Conservation (phyloP, 352 stramenopile genomes). For the Phytophthora capsici region DNA sequence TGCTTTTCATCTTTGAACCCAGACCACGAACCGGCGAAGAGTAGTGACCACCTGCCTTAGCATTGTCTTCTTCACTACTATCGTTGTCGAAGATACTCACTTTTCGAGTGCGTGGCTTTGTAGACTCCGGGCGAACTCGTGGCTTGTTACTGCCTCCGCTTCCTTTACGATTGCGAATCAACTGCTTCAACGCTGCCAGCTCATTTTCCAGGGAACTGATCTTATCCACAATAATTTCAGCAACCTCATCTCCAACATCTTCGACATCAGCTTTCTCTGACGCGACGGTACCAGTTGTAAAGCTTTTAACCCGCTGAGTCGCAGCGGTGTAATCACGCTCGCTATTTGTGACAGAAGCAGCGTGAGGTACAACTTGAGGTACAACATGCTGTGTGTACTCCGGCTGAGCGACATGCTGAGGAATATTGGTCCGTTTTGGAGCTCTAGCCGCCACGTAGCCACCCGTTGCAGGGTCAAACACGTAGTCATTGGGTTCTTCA, state of each 20-base stretch:
- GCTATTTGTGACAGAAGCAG: not conserved
- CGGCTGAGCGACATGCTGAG: slow-evolving; percentile 8
- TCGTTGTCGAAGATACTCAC: slow-evolving; percentile 78
- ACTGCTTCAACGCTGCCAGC: slow-evolving; percentile 66
- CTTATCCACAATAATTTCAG: slow-evolving; percentile 82
- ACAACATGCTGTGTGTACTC: slow-evolving; percentile 10
- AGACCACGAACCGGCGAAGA: slow-evolving; percentile 5
- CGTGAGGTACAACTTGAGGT: not conserved
- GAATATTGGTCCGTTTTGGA: slow-evolving; percentile 5
- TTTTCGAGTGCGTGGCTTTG: slow-evolving; percentile 44
- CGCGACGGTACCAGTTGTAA: not conserved
- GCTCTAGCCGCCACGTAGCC: slow-evolving; percentile 55
- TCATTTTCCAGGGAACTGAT: slow-evolving; percentile 78
- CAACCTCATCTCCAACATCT: slow-evolving; percentile 49
- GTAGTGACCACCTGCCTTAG: slow-evolving; percentile 23
- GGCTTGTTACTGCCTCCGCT: slow-evolving; percentile 8
- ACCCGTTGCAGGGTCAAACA: slow-evolving; percentile 66
- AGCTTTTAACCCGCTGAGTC: not conserved
- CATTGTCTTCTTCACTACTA: slow-evolving; percentile 54
- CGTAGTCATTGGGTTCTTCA: slow-evolving; percentile 78
- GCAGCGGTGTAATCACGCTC: slow-evolving; percentile 7
- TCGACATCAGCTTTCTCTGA: slow-evolving; percentile 2
- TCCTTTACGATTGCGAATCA: slow-evolving; percentile 65
- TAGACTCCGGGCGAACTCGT: slow-evolving; percentile 6
- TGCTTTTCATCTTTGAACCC: slow-evolving; percentile 13